Conservation (phyloP, 1,284 basidiomycete genomes). For the Caloboletus inedulis region DNA sequence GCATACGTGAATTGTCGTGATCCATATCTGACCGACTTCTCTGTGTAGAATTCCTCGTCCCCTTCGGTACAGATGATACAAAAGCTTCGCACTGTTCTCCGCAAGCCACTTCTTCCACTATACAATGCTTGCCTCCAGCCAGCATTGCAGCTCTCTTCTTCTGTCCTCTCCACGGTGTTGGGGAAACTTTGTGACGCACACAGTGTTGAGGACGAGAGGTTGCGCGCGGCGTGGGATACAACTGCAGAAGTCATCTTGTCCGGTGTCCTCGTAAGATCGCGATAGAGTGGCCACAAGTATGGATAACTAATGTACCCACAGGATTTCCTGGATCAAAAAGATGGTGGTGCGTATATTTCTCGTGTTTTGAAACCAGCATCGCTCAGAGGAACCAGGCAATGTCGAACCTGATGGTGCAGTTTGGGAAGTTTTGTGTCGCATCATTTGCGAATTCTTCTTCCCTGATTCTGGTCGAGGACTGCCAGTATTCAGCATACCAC, state of each 20-base stretch:
- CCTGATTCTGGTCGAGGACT: slow-evolving; percentile 12
- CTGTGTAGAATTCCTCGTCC: slow-evolving; percentile 34
- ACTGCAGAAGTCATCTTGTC: slow-evolving; percentile 39
- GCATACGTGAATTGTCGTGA: slow-evolving; percentile 1
- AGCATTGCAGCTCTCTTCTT: slow-evolving; percentile 34
- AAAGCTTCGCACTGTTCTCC: slow-evolving; percentile 34
- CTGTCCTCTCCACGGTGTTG: slow-evolving; percentile 35
- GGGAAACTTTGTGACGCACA: slow-evolving; percentile 27
- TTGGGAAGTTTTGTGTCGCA: slow-evolving; percentile 27
- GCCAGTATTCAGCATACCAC: slow-evolving; percentile 14
- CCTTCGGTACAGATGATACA: slow-evolving; percentile 29
- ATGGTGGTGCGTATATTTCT: slow-evolving; percentile 15
- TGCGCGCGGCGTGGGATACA: slow-evolving; percentile 36
- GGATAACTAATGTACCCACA: slow-evolving; percentile 16
- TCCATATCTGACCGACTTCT: background rate
- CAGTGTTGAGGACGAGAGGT: slow-evolving; percentile 12
- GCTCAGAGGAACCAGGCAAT: slow-evolving; percentile 12
- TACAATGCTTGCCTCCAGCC: slow-evolving; percentile 34
- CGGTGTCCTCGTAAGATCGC: slow-evolving; percentile 39
- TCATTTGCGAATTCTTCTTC: slow-evolving; percentile 35
- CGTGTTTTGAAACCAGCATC: background rate
- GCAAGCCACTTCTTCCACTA: slow-evolving; percentile 36
- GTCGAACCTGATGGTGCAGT: slow-evolving; percentile 10
- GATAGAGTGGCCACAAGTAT: background rate
- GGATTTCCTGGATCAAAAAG: slow-evolving; percentile 32